Base-by-base conservation (phyloP, 129 eudicot genomes). In the Apium graveolens region DNA sequence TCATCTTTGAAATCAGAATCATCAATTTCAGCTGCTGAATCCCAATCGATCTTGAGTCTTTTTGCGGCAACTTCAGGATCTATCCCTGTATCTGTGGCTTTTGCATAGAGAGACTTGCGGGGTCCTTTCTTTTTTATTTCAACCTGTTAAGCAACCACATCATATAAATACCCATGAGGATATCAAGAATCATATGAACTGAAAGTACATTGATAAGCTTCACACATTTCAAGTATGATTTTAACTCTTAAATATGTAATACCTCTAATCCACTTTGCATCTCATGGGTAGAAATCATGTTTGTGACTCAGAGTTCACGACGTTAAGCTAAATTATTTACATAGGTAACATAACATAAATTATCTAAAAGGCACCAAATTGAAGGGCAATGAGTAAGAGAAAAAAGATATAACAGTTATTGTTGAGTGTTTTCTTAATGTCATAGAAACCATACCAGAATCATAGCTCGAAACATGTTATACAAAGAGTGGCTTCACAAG, bases 21-120 rank as follows among this genome's bases (percentile, higher is more conserved):
- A 44, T 88, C 93, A 66, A 95, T 91, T 82, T 91, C 98, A 70
- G 96, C 97, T 31, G 98, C 97, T 41, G 90, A 76, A 90, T 95
- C 98, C 98, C 97, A 95, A 76, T 95, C 97, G 29, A 90, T 78
- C 75, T 91, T 95, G 49, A 95, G 98, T 81, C 91, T 87, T 88
- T 88, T 88, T 73, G 98, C 98, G 34, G 98, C 98, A 72, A 82
- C 96, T 83, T 80, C 46, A 62, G 93, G 96, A 85, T 91, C 92
- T 69, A 95, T 66, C 60, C 98, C 97, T 3, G 96, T 91, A 83
- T 95, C 94, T 32, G 98, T 95, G 60, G 91, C 91, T 82, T 86
- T 95, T 42, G 92, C 98, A 77, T 95, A 91, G 43, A 82, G 80
- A 5, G 97, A 95, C 79, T 83, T 91, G 35, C 88, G 78, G 26